Conservation (phyloP, 2,329 filamentous ascomycete genomes). For the Grosmannia clavigera region DNA sequence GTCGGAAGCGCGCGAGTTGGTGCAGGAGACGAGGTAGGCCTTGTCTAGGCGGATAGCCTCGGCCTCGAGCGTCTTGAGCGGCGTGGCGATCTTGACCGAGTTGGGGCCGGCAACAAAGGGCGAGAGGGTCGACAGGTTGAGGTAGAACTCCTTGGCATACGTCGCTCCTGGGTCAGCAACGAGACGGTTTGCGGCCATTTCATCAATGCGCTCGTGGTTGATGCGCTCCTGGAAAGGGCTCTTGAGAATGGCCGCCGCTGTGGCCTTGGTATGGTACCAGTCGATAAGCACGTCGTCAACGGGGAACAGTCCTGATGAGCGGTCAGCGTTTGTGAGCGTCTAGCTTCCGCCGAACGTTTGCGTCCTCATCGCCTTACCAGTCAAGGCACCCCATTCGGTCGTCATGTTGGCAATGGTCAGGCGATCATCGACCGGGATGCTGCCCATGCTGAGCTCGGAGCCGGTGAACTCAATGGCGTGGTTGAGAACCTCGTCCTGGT, state of each 20-base stretch:
- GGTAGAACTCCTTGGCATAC: slow-evolving; percentile 73
- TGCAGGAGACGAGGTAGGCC: slow-evolving; percentile 83
- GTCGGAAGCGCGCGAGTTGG: slow-evolving; percentile 73
- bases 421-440: slow-evolving; percentile 54
- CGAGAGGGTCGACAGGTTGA: slow-evolving; percentile 72
- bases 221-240: slow-evolving; percentile 44
- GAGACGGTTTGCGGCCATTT: slow-evolving; percentile 54
- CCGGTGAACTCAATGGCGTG: slow-evolving; percentile 83
- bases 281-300: slow-evolving; percentile 58
- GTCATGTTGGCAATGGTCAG: slow-evolving; percentile 66
- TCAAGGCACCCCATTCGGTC: slow-evolving; percentile 61
- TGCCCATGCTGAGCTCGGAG: slow-evolving; percentile 59
- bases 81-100: slow-evolving; percentile 76
- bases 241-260: slow-evolving; percentile 48
- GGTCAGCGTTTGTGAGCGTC: too few species aligned
- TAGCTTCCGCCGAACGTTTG: not conserved
- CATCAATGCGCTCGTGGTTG: slow-evolving; percentile 60
- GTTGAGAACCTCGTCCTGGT: slow-evolving; percentile 79
- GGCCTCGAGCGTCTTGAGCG: slow-evolving; percentile 58
- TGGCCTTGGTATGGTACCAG: slow-evolving; percentile 71
- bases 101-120: slow-evolving; percentile 83
- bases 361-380: slow-evolving; percentile 24
- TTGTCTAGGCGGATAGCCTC: slow-evolving; percentile 69
- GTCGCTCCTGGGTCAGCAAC: slow-evolving; percentile 61
- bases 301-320: slow-evolving; percentile 50